Base-by-base conservation (phyloP, 2,329 filamentous ascomycete genomes). In the Aotearoamyces nothofagi region DNA sequence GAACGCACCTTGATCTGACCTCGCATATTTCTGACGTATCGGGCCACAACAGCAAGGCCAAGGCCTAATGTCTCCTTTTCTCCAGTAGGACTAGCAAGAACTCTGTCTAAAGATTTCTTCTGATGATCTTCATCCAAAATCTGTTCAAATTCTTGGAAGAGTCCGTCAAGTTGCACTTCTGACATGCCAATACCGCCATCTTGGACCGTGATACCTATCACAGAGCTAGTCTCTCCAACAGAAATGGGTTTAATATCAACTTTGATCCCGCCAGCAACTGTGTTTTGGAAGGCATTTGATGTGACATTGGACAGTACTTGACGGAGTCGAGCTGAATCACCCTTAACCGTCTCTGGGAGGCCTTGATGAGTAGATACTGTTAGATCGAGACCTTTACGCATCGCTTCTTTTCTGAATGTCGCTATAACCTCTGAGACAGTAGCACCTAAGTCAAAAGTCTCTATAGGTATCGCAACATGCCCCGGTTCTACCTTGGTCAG, bases 131-230 rank as follows among this genome's bases (percentile, higher is more conserved):
- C 38, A 12, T 38, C 37, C 9, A 39, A 16, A 8, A 38, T 31
- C 17, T 41, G 34, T 29, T 42, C 40, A 20, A 42, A 37, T 33
- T 42, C 36, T 28, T 41, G 39, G 24, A 42, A 42, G 3, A 38
- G 26, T 23, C 40, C 40, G 32, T 44, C 40, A 9, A 44, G 32
- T 28, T 43, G 33, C 7, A 24, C 26, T 13, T 44, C 40, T 5
- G 39, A 35, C 37, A 43, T 44, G 2, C 42, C 42, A 10, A 29
- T 28, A 2, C 42, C 42, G 24, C 31, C 32, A 32, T 44, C 42
- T 28, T 40, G 34, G 5, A 42, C 35, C 4, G 33, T 33, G 9
- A 44, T 35, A 6, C 29, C 31, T 9, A 44, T 29, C 2, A 38
- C 19, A 11, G 38, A 38, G 4, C 15, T 31, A 9, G 35, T 28